Percentiles rank a stretch among this genome's conserved stretches.
These are phyloP conservation scores for Umbelopsis sp. DNA, from an alignment of 192 early-diverging fungal genomes.

Conservation along the genomic window DNA sequence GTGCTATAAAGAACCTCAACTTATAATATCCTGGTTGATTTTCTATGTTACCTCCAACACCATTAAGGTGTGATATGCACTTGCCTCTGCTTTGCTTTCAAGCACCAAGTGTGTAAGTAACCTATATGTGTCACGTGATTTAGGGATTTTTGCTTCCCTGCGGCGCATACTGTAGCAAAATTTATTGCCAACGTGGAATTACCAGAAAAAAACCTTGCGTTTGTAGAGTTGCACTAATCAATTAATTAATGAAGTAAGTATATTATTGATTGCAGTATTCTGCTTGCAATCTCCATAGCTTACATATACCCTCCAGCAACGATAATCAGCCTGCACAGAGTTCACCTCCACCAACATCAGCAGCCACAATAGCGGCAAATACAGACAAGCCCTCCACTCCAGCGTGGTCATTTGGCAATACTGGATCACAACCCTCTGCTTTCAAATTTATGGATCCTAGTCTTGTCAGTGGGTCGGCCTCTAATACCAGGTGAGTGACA, in stretches of 20 bases:
- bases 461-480: neutral
- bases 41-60: no score
- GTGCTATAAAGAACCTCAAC: no score
- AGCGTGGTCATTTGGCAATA: neutral
- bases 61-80: no score
- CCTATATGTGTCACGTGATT: no score
- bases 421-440: neutral
- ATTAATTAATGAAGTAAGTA: neutral
- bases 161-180: no score
- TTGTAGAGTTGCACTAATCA: neutral
- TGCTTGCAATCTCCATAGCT: neutral
- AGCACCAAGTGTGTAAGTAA: no score
- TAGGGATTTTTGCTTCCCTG: no score
- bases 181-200: no score
- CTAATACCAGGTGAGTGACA: neutral
- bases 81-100: no score
- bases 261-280: neutral
- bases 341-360: neutral
- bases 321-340: neutral
- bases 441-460: neutral
- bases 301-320: neutral
- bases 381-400: slow-evolving; percentile 6
- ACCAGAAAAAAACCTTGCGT: neutral
- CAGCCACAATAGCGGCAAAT: neutral
- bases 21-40: no score